A percentile compares a stretch with the other conserved stretches of the same genome.
Evolutionary conservation across 2,329 filamentous ascomycete species (phyloP).

Genomic region (Alternaria tenuissima): DNA sequence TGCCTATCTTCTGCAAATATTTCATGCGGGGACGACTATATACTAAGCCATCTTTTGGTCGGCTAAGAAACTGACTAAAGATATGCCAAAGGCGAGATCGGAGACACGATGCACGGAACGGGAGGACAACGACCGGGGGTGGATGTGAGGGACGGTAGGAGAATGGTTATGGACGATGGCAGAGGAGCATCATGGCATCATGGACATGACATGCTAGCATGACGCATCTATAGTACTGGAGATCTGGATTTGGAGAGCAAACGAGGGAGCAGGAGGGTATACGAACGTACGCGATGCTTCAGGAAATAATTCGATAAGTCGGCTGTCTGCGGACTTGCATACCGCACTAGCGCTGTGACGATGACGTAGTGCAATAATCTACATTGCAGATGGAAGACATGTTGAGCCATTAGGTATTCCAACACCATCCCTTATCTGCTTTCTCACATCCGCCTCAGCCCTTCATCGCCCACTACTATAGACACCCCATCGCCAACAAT

Average conservation of each 20-base stretch:
- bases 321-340: slow-evolving; percentile 7
- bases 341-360: slow-evolving; percentile 8
- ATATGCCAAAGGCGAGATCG: not conserved
- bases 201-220: not conserved
- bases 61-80: not conserved
- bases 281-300: too few relatives aligned
- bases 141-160: not conserved
- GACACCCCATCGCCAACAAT: slow-evolving; percentile 1
- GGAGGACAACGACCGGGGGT: not conserved
- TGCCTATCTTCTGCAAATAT: not conserved
- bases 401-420: not conserved
- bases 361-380: slow-evolving; percentile 20
- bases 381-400: slow-evolving; percentile 5
- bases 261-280: not conserved
- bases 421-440: not conserved
- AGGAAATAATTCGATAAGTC: not conserved
- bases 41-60: slow-evolving; percentile 10
- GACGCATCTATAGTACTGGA: too few relatives aligned
- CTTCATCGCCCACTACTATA: too few relatives aligned
- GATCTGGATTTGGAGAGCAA: too few relatives aligned
- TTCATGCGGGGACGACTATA: not conserved
- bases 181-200: too few relatives aligned
- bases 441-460: not conserved
- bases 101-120: not conserved
- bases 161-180: too few relatives aligned